Base-by-base conservation (phyloP, 2,329 filamentous ascomycete species). In the Lomentospora prolificans region DNA sequence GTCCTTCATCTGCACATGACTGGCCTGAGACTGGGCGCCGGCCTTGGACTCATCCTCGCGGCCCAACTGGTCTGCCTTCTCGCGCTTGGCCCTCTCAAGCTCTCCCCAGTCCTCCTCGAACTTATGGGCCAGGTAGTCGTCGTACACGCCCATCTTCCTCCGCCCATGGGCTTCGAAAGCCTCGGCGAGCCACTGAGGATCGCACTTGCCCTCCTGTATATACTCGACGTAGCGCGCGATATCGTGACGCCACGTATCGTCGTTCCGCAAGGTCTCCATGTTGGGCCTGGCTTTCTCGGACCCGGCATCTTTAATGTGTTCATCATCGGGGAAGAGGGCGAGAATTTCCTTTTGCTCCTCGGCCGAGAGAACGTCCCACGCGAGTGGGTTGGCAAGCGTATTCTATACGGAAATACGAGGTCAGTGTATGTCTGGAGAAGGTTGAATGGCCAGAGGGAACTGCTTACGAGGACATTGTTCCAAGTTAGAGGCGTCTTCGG, bases 111-210 rank as follows among this genome's bases (percentile, higher is more conserved):
- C 73, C 2, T 70, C 64, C 61, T 73, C 68, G 57, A 82, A 77
- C 55, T 72, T 72, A 2, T 65, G 61, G 8, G 69, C 64, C 28
- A 79, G 65, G 53, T 71, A 75, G 3, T 72, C 71, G 57, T 81
- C 73, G 58, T 79, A 82, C 2, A 75, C 68, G 3, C 80, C 80
- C 1, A 67, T 63, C 53, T 67, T 69, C 56, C 78, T 75, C 62
- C 71, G 69, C 55, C 72, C 68, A 58, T 81, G 76, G 0, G 80
- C 79, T 3, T 64, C 64, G 69, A 75, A 80, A 1, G 80, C 79
- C 56, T 75, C 69, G 14, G 63, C 66, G 6, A 83, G 70, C 79
- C 79, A 82, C 12, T 72, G 70, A 1, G 72, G 70, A 59, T 81
- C 77, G 57, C 81, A 76, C 31, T 70, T 72, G 3, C 79, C 79